These are phyloP conservation scores for Dryadomyces quercus-mongolicae DNA, from an alignment of 2,329 filamentous ascomycete species.

Conservation along the genomic window DNA sequence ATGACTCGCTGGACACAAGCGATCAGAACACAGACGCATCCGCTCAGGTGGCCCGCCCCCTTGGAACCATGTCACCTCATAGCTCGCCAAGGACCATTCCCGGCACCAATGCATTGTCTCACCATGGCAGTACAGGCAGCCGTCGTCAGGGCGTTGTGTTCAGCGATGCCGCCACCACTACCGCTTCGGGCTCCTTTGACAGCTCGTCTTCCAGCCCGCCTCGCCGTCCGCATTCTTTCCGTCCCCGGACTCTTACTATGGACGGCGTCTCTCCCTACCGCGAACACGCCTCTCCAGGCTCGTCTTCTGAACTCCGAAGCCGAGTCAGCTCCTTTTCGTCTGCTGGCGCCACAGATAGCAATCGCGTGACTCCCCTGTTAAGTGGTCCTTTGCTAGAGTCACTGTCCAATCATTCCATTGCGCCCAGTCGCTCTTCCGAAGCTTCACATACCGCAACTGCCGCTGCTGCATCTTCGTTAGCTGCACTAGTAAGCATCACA, in stretches of 20 bases:
- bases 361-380: slow-evolving; percentile 21
- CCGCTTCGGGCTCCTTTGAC: slow-evolving; percentile 38
- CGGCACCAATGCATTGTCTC: slow-evolving; percentile 25
- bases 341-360: slow-evolving; percentile 38
- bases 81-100: slow-evolving; percentile 35
- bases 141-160: slow-evolving; percentile 50
- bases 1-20: slow-evolving; percentile 13
- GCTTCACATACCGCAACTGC: slow-evolving; percentile 19
- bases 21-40: background rate
- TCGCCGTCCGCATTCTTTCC: slow-evolving; percentile 24
- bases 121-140: slow-evolving; percentile 11
- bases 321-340: slow-evolving; percentile 62
- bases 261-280: slow-evolving; percentile 35
- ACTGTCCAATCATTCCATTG: slow-evolving; percentile 26
- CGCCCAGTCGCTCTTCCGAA: slow-evolving; percentile 21
- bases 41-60: slow-evolving; percentile 17
- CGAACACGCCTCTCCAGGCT: slow-evolving; percentile 24
- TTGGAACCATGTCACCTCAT: slow-evolving; percentile 27
- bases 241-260: slow-evolving; percentile 47
- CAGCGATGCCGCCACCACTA: slow-evolving; percentile 41
- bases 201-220: slow-evolving; percentile 30
- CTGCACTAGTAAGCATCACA: slow-evolving; percentile 4
- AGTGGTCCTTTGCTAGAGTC: slow-evolving; percentile 28
- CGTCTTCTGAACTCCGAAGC: slow-evolving; percentile 38
- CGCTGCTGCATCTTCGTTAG: background rate